Evolutionary conservation across 306 rosid species (phyloP), one percentile per base, ranked within the genome.

Genomic region (Fragaria vesca): DNA sequence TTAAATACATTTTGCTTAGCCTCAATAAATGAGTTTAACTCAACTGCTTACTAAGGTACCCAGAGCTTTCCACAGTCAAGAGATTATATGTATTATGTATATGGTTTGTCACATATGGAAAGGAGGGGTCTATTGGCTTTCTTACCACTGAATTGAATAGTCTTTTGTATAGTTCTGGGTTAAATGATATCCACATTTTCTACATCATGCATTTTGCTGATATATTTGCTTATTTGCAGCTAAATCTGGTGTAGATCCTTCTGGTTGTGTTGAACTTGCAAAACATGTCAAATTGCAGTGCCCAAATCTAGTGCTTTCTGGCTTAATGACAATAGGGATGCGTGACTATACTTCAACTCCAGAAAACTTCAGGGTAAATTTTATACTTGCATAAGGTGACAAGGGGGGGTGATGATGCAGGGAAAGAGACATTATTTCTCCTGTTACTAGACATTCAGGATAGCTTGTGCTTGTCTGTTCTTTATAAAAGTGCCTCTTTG

Each of bases 291-390:
- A 84, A 55, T 76, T 80, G 71, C 71, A n/a, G 58, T 87, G 90
- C 81, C 79, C 85, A 55, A 85, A 80, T 84, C 86, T 87, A 36
- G 63, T 74, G 74, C 75, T 87, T 76, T 87, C 90, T 65, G 90
- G 90, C 72, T 61, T 87, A 48, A 87, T 87, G 90, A 87, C 90
- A 46, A 87, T 87, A 47, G 90, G 90, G 77, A 87, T 87, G 90
- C 86, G 85, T 18, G 88, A 87, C 76, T 87, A 87, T 61, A 73
- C 90, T 13, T 82, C 81, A 58, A 84, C 90, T 74, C 88, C 88
- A 50, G 84, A 79, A 70, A 87, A 87, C 71, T 87, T 87, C 54
- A 74, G 65, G 90, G 90, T 87, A 76, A 81, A 28, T 13, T 74
- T 42, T n/a, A 15, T 34, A 8, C 47, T 45, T 67, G 26, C 57